phyloP scores from a whole-genome alignment of 768 basidiomycete genomes.

The Auriscalpium microsporum region DNA sequence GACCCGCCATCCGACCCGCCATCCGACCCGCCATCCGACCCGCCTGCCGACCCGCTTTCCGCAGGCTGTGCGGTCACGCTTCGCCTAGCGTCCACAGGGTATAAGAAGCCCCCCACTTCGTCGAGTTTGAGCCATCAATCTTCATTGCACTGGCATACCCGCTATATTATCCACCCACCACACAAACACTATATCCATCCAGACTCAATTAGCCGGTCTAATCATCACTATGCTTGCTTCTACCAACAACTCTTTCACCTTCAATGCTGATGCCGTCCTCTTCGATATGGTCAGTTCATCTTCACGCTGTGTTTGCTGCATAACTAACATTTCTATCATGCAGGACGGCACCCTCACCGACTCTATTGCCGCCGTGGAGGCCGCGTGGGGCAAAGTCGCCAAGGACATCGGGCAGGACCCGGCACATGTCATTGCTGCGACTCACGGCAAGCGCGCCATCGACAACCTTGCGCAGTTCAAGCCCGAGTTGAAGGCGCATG shows the following conservation, averaged over 20 bases:
- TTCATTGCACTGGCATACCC: too few species aligned
- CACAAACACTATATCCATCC: too few species aligned
- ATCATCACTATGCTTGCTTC: neutral
- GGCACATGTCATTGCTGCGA: slow-evolving; percentile 58
- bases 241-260: slow-evolving; percentile 15
- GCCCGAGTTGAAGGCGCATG: slow-evolving; percentile 44
- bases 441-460: slow-evolving; percentile 71
- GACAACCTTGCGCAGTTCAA: slow-evolving; percentile 63
- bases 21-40: too few species aligned
- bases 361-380: slow-evolving; percentile 65
- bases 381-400: slow-evolving; percentile 69
- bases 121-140: too few species aligned
- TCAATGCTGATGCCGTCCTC: slow-evolving; percentile 50
- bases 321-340: slow-evolving; percentile 9
- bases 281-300: slow-evolving; percentile 52
- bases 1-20: too few species aligned
- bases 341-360: slow-evolving; percentile 68
- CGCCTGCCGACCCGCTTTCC: too few species aligned
- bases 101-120: too few species aligned
- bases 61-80: too few species aligned
- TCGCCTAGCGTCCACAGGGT: too few species aligned
- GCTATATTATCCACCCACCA: too few species aligned
- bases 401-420: slow-evolving; percentile 61
- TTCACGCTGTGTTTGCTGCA: neutral
- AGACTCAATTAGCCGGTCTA: neutral